phyloP scores from a whole-genome alignment of 768 basidiomycete genomes.

The Podaxis sp. region DNA sequence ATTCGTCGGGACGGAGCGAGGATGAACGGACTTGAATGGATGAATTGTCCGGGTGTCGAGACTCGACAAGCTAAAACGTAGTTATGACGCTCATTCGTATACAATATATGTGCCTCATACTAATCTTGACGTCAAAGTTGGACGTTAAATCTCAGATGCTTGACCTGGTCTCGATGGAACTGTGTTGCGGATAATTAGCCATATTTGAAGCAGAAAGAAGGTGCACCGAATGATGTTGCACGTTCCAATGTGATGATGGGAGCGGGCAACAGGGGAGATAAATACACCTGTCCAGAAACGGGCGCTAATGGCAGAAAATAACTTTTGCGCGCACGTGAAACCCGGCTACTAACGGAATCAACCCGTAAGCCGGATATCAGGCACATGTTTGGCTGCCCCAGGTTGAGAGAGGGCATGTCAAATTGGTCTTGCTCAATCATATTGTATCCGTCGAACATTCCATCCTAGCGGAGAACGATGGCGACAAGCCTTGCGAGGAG shows the following conservation, averaged over 20 bases:
- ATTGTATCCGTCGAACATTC: neutral
- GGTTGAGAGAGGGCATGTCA: neutral
- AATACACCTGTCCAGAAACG: no score
- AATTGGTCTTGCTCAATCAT: neutral
- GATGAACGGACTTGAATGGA: neutral
- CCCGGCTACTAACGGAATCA: slow-evolving; percentile 3
- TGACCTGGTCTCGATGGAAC: no score
- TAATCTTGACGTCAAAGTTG: no score
- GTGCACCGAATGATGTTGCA: no score
- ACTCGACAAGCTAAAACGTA: neutral
- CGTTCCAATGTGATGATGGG: no score
- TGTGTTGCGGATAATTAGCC: no score
- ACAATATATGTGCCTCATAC: no score
- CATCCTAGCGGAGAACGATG: neutral
- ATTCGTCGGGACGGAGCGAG: neutral
- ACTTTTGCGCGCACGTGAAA: slow-evolving; percentile 3
- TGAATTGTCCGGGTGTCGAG: neutral
- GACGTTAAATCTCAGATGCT: no score
- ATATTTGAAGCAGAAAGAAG: no score
- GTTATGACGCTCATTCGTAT: no score
- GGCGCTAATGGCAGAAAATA: no score
- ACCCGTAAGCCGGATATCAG: neutral
- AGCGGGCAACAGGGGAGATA: no score
- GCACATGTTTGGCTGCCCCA: neutral
- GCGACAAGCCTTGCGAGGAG: neutral